Percentiles rank a stretch among this genome's conserved stretches.
phyloP scores from a whole-genome alignment of 2,329 filamentous ascomycete species.

The Calonectria multiphialidica region DNA sequence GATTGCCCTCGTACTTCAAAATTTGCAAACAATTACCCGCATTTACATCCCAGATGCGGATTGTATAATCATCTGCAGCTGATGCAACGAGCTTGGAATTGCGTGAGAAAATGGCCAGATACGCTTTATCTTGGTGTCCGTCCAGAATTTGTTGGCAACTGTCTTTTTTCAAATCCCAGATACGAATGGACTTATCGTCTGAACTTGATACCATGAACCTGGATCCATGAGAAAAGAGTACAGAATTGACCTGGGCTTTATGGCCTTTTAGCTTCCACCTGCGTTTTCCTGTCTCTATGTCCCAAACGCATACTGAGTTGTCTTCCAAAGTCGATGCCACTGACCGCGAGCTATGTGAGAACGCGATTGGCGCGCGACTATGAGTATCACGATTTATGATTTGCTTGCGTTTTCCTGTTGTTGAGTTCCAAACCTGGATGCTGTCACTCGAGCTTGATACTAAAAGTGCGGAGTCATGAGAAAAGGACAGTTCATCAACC shows the following conservation, averaged over 20 bases:
- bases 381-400: not conserved
- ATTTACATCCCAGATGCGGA: not conserved
- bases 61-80: not conserved
- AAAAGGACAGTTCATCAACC: not conserved
- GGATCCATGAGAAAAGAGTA: not conserved
- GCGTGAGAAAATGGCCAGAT: not conserved
- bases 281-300: not conserved
- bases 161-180: constrained; percentile 8
- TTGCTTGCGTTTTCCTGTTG: not conserved
- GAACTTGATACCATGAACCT: not conserved
- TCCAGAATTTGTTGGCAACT: not conserved
- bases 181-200: not conserved
- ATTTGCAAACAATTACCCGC: not conserved
- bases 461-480: not conserved
- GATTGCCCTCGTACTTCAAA: not conserved
- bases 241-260: not conserved
- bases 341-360: not conserved
- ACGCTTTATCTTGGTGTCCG: not conserved
- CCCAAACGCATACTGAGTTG: not conserved
- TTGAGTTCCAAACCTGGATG: constrained; percentile 3
- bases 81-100: not conserved
- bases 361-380: not conserved
- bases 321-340: not conserved
- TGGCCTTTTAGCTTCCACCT: not conserved
- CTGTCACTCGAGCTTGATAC: not conserved